Evolutionary conservation across 1,139 yeast genomes (phyloP), one percentile per base, ranked within the genome.

Genomic region (Candida frijolesensis): DNA sequence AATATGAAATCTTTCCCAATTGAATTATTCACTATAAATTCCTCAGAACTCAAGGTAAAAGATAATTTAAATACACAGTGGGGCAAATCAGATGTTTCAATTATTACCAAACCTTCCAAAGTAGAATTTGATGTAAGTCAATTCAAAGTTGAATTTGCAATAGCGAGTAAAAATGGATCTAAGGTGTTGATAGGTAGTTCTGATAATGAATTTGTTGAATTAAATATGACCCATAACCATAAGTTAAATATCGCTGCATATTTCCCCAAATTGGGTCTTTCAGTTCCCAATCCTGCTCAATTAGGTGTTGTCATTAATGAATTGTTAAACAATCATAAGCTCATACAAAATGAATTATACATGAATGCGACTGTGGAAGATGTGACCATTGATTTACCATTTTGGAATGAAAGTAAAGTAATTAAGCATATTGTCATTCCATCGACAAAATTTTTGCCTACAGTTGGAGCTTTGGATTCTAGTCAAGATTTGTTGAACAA

Each of bases 361-460:
- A 22, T 50, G 15, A n/a, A 42, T 10, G 53, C 44, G 40, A 56
- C 55, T 14, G 40, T 65, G 6, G 50, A 56, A 14, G 66, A 66
- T 48, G 43, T 63, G 7, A 51, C 51, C 30, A 30, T 70, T 3
- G 55, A 52, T 10, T 61, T 69, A 3, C 64, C 68, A 0, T 50
- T 70, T 16, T 45, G 61, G 16, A 53, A 58, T 12, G 51, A 57
- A n/a, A 47, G 63, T 2, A 57, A 57, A 18, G 44, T 67, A 2
- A 37, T 44, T 5, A 56, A 56, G 16, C 50, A 60, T n/a, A 51
- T 68, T 11, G 57, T 54, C 1, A 19, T 59, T 8, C 54, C 54
- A 11, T 45, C 51, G 2, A 34, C 47, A 2, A 25, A 41, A 27
- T 7, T 55, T 4, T 34, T 48, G 1, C 42, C 47, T 12, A 12